Percentiles rank a stretch among this genome's conserved stretches.
Evolutionary conservation across 305 asterid species (phyloP).

Genomic region (Fraxinus platypoda): DNA sequence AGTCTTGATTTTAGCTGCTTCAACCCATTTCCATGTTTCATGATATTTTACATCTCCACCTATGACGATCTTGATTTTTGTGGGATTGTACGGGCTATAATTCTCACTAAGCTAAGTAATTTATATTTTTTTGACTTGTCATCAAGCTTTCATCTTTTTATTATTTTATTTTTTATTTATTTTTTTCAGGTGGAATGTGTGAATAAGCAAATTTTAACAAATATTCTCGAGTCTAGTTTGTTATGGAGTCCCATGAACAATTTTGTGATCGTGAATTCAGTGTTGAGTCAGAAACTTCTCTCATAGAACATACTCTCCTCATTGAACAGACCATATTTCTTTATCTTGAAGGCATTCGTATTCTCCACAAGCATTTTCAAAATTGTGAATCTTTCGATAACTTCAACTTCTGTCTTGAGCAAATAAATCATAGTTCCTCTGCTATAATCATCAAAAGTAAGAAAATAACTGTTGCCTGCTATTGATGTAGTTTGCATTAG

Average conservation of each 20-base stretch:
- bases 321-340: background rate
- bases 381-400: background rate
- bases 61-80: background rate
- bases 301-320: background rate
- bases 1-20: background rate
- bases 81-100: background rate
- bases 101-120: background rate
- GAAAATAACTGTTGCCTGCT: background rate
- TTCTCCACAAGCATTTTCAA: background rate
- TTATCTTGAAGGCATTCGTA: background rate
- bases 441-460: background rate
- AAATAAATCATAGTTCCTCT: background rate
- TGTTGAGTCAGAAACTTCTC: background rate
- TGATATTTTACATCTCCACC: background rate
- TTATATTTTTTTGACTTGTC: background rate
- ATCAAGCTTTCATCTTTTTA: background rate
- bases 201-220: background rate
- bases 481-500: background rate
- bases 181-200: background rate
- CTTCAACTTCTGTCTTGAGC: background rate
- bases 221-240: background rate
- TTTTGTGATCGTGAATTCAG: background rate
- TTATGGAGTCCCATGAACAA: background rate
- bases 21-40: background rate
- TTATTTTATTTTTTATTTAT: background rate